Base-by-base conservation (phyloP, 208 protist genomes). In the Herpetomonas tarakana region DNA sequence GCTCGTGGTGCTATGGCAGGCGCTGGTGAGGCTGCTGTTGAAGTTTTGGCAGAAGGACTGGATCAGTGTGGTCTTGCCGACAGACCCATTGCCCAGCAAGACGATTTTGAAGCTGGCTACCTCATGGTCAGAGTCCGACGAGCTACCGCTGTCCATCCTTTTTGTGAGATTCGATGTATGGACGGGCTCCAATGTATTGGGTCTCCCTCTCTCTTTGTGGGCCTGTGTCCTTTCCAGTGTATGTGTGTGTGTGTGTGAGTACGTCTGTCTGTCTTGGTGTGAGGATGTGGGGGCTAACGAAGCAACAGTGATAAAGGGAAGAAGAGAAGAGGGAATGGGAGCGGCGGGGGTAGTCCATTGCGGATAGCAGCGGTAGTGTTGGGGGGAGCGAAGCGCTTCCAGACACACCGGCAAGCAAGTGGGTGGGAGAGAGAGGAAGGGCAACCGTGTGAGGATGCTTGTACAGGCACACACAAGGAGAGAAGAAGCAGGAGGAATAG, bases 61-160 rank as follows among this genome's bases (percentile, higher is more conserved):
- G 38, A 94, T 93, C 16, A 98, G 77, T 1, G 93, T 97, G 9
- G 93, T 97, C 74, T 98, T 98, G 11, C 96, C 93, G 0, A 96
- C 92, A 6, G 87, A 76, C n/a, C 86, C 84, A 59, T 96, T 79
- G 11, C 92, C 92, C 18, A 95, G 51, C 35, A 95, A 45, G 7
- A 86, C 53, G 1, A 96, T 76, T 44, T 93, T 93, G 64, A 86
- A 91, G 52, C 82, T 78, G 14, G 52, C 52, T 6, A 59, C 35
- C 2, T 61, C 68, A 2, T 71, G 71, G 2, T 89, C 80, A 1
- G 74, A 74, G 21, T 62, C 62, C 1, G 64, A 76, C 52, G 74
- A 85, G 63, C 81, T 86, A 16, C 80, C 80, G 70, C 83, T 93
- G 47, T 92, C 71, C 86, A 93, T 93, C 41, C 9, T 65, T 27